phyloP scores from a whole-genome alignment of 1,284 basidiomycete species.

The Pseudozyma tsukubaensis region DNA sequence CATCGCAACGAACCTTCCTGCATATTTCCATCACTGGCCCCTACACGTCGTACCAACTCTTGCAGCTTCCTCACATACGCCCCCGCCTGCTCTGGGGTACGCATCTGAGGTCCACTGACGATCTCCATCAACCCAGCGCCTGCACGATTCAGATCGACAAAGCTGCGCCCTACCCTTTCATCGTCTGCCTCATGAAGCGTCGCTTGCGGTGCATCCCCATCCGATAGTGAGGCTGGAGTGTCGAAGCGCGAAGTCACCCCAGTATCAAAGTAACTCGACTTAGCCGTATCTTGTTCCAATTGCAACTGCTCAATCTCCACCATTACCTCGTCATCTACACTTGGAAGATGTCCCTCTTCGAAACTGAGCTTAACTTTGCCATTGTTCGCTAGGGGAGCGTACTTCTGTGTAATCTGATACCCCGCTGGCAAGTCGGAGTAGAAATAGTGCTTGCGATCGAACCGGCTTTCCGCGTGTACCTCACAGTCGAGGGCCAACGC shows the following conservation, averaged over 20 bases:
- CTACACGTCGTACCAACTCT: slow-evolving; percentile 81
- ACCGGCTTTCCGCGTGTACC: slow-evolving; percentile 70
- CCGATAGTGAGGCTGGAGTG: not conserved
- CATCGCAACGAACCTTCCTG: slow-evolving; percentile 83
- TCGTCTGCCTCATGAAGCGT: slow-evolving; percentile 69
- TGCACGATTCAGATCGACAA: slow-evolving; percentile 87
- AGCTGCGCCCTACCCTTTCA: slow-evolving; percentile 70
- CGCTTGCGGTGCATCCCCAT: not conserved
- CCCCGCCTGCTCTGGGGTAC: slow-evolving; percentile 89
- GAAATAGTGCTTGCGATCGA: slow-evolving; percentile 97
- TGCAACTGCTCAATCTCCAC: slow-evolving; percentile 94
- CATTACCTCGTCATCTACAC: slow-evolving; percentile 69
- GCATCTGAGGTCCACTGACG: slow-evolving; percentile 91
- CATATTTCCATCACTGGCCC: slow-evolving; percentile 95
- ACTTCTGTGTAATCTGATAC: slow-evolving; percentile 97
- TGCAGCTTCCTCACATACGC: slow-evolving; percentile 89
- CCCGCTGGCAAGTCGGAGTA: slow-evolving; percentile 93
- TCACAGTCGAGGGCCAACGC: slow-evolving; percentile 82
- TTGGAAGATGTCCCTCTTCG: slow-evolving; percentile 62
- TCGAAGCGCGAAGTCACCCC: slow-evolving; percentile 66
- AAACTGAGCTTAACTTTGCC: slow-evolving; percentile 75
- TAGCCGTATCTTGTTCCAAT: slow-evolving; percentile 96
- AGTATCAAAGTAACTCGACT: slow-evolving; percentile 75
- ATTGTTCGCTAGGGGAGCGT: slow-evolving; percentile 82
- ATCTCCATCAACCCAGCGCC: slow-evolving; percentile 94